Conservation (phyloP, 768 basidiomycete genomes). For the Pleurotus tuoliensis region DNA sequence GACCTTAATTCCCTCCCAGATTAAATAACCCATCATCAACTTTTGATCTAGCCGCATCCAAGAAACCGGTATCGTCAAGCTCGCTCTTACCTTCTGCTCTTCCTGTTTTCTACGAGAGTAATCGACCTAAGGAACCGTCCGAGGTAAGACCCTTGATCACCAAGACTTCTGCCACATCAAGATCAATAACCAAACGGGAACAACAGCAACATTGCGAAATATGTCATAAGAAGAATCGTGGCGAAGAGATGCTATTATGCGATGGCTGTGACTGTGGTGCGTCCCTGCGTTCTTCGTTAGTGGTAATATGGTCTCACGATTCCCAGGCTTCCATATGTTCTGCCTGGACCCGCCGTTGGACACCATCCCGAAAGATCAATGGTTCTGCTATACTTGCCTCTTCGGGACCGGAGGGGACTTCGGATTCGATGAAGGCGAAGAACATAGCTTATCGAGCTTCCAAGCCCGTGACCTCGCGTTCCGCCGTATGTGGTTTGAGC, state of each 20-base stretch:
- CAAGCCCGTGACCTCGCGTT: constrained; percentile 90
- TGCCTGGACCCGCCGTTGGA: constrained; percentile 91
- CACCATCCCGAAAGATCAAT: constrained; percentile 87
- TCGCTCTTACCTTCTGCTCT: constrained; percentile 28
- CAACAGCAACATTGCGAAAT: constrained; percentile 85
- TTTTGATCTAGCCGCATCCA: constrained; percentile 26
- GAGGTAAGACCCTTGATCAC: constrained; percentile 43
- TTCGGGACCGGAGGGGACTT: constrained; percentile 92
- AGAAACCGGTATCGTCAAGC: constrained; percentile 25
- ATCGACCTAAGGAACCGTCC: constrained; percentile 41
- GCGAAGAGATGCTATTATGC: constrained; percentile 88
- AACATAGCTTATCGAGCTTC: constrained; percentile 89
- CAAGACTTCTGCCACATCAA: constrained; percentile 18
- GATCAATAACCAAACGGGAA: constrained; percentile 18
- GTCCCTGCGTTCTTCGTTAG: constrained; percentile 9
- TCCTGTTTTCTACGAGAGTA: constrained; percentile 46
- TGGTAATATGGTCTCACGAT: constrained; percentile 8
- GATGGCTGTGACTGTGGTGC: constrained; percentile 82
- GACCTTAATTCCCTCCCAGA: constrained; percentile 1
- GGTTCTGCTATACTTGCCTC: constrained; percentile 93
- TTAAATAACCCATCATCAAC: constrained; percentile 10
- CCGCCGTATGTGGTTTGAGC: constrained; percentile 82
- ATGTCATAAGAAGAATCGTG: constrained; percentile 84
- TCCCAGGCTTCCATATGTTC: constrained; percentile 89
- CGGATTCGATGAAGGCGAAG: constrained; percentile 97